Evolutionary conservation across 2,329 filamentous ascomycete species (phyloP).

Genomic region (Periconia macrospinosa): DNA sequence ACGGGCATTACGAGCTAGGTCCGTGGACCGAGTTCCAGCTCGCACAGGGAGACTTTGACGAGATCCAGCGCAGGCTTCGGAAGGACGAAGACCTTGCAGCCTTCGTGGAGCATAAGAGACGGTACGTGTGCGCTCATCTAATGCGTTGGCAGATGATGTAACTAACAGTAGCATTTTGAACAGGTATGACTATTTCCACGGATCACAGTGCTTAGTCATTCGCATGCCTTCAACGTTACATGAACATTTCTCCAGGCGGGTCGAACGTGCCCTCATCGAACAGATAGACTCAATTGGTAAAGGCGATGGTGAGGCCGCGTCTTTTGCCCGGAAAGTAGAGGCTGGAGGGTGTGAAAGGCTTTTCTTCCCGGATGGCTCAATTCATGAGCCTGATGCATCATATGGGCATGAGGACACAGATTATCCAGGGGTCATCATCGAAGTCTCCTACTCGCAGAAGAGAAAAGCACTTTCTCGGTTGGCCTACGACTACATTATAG

Average conservation of each 20-base stretch:
- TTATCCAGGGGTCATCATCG: slow-evolving; percentile 24
- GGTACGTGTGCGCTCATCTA: slow-evolving; percentile 8
- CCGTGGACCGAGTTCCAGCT: slow-evolving; percentile 17
- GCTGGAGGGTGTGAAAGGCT: slow-evolving; percentile 17
- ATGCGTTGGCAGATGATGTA: too few species aligned
- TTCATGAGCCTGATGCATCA: slow-evolving; percentile 19
- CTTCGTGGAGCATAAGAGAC: slow-evolving; percentile 14
- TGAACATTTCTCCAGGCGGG: slow-evolving; percentile 15
- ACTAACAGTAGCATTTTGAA: too few species aligned
- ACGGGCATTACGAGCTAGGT: slow-evolving; percentile 8
- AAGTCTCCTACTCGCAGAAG: slow-evolving; percentile 23
- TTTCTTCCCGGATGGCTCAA: slow-evolving; percentile 6
- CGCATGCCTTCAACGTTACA: slow-evolving; percentile 24
- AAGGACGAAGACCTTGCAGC: slow-evolving; percentile 9
- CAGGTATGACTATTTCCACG: slow-evolving; percentile 22
- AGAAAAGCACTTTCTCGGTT: slow-evolving; percentile 14
- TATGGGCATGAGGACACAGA: slow-evolving; percentile 21
- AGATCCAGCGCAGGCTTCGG: slow-evolving; percentile 11
- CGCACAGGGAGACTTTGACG: slow-evolving; percentile 13
- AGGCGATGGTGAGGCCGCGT: slow-evolving; percentile 14
- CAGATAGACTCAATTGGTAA: slow-evolving; percentile 21
- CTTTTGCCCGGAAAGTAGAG: slow-evolving; percentile 24
- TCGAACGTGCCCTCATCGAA: slow-evolving; percentile 20
- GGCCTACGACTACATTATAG: slow-evolving; percentile 22
- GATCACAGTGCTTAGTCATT: slow-evolving; percentile 13